Conservation (phyloP, 2,329 filamentous ascomycete species). For the Colletotrichum lini region DNA sequence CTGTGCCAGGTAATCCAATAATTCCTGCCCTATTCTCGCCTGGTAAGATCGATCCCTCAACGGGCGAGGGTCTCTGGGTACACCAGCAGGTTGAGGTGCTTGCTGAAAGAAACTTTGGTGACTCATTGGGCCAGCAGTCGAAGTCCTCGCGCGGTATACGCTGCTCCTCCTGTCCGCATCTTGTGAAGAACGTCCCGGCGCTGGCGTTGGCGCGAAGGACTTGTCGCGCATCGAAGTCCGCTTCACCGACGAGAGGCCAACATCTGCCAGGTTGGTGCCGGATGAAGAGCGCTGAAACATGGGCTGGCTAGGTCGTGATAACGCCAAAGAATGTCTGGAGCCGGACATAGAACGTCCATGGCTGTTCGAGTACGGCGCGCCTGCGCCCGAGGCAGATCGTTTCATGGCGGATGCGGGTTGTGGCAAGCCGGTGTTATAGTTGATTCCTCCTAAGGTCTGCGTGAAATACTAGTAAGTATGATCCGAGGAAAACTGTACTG, state of each 20-base stretch:
- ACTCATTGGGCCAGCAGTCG: slow-evolving; percentile 74
- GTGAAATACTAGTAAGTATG: slow-evolving; percentile 28
- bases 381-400: slow-evolving; percentile 84
- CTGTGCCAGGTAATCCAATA: slow-evolving; percentile 91
- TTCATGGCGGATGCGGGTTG: slow-evolving; percentile 96
- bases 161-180: slow-evolving; percentile 82
- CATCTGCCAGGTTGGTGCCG: slow-evolving; percentile 83
- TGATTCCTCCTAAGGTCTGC: slow-evolving; percentile 89
- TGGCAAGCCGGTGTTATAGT: slow-evolving; percentile 86
- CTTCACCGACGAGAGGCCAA: slow-evolving; percentile 87
- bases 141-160: slow-evolving; percentile 80
- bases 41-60: slow-evolving; percentile 87
- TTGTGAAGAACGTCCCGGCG: slow-evolving; percentile 61
- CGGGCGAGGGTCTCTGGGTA: slow-evolving; percentile 88
- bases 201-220: slow-evolving; percentile 45
- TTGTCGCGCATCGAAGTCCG: slow-evolving; percentile 87
- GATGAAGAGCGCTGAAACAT: slow-evolving; percentile 89
- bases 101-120: slow-evolving; percentile 97
- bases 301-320: slow-evolving; percentile 86
- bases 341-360: slow-evolving; percentile 88
- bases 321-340: slow-evolving; percentile 87
- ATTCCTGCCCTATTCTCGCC: slow-evolving; percentile 85
- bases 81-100: slow-evolving; percentile 83
- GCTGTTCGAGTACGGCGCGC: slow-evolving; percentile 74
- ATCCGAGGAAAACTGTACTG: background rate